These are phyloP conservation scores for Pneumocystis sp. DNA, from an alignment of 1,139 yeast species.

Conservation along the genomic window DNA sequence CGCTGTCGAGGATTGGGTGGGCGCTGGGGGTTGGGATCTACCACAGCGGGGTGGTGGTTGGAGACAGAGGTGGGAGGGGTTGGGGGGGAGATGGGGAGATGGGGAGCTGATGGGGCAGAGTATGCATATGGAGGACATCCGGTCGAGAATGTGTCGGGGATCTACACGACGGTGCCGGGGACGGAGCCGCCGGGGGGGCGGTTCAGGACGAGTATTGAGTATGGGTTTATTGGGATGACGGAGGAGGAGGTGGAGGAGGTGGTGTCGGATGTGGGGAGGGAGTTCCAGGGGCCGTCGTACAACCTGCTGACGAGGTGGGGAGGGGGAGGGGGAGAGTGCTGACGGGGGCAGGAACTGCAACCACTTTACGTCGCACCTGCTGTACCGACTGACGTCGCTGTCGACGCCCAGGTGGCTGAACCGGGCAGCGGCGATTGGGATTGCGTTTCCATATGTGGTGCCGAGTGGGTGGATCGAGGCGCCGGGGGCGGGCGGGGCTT, in stretches of 20 bases:
- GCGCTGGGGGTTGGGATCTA: slow-evolving; percentile 5
- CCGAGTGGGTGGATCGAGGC: slow-evolving; percentile 1
- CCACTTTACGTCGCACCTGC: slow-evolving; percentile 2
- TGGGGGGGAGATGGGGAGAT: no score
- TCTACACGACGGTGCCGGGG: slow-evolving; percentile 1
- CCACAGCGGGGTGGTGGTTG: slow-evolving; percentile 5
- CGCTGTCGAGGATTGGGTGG: slow-evolving; percentile 3
- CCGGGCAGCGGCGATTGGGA: slow-evolving; percentile 10
- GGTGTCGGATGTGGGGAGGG: not conserved
- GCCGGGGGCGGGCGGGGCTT: not conserved
- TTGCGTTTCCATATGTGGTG: slow-evolving; percentile 1
- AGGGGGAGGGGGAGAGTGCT: no score
- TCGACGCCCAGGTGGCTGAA: slow-evolving; percentile 9
- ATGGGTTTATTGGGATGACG: slow-evolving; percentile 3
- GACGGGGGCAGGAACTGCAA: slow-evolving; percentile 1
- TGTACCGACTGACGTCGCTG: not conserved
- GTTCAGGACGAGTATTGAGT: slow-evolving; percentile 1
- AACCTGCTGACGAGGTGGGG: not conserved
- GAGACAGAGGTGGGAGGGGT: not conserved
- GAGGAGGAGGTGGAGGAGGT: not conserved
- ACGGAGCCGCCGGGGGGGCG: slow-evolving; percentile 1
- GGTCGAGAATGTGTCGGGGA: slow-evolving; percentile 2
- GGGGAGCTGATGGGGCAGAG: slow-evolving; percentile 1
- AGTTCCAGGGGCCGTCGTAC: slow-evolving; percentile 4
- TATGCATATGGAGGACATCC: slow-evolving; percentile 6